Evolutionary conservation across 2,329 filamentous ascomycete genomes (phyloP).

Genomic region (Seiridium unicorne): DNA sequence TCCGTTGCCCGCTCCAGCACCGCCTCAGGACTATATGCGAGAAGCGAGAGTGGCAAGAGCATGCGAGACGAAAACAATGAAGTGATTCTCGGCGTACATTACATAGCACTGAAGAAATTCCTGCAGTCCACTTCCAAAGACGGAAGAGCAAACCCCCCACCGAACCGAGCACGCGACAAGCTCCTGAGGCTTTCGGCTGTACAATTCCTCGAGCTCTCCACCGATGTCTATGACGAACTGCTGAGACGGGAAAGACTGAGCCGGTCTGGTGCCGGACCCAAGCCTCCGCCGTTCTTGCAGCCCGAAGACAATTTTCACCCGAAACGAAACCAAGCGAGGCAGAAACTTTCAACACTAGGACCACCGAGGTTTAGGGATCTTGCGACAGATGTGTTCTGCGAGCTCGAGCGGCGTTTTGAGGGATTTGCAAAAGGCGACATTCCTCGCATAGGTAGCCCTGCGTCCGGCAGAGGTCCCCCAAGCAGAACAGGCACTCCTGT

Average conservation of each 20-base stretch:
- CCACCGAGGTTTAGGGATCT: slow-evolving; percentile 85
- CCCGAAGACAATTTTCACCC: slow-evolving; percentile 92
- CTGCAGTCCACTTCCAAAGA: slow-evolving; percentile 70
- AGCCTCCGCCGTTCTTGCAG: slow-evolving; percentile 70
- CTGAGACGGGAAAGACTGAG: slow-evolving; percentile 76
- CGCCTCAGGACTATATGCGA: slow-evolving; percentile 72
- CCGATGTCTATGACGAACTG: slow-evolving; percentile 95
- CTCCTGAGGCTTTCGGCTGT: slow-evolving; percentile 83
- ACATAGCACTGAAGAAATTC: slow-evolving; percentile 74
- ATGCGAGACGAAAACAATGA: slow-evolving; percentile 60
- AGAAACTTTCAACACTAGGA: slow-evolving; percentile 88
- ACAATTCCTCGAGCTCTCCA: slow-evolving; percentile 96
- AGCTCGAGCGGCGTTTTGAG: slow-evolving; percentile 87
- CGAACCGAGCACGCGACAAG: slow-evolving; percentile 93
- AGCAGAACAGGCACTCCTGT: slow-evolving; percentile 63
- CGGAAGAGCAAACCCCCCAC: slow-evolving; percentile 69
- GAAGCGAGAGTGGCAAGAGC: slow-evolving; percentile 64
- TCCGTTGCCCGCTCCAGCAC: slow-evolving; percentile 86
- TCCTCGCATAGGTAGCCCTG: slow-evolving; percentile 67
- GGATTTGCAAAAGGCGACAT: slow-evolving; percentile 71
- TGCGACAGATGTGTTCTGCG: slow-evolving; percentile 93
- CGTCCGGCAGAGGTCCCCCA: slow-evolving; percentile 58
- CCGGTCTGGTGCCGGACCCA: slow-evolving; percentile 45
- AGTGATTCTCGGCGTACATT: slow-evolving; percentile 72
- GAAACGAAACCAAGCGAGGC: slow-evolving; percentile 95